Evolutionary conservation across 345 rosid genomes (phyloP), one percentile per base, ranked within the genome.

Genomic region (Euphorbia peplus): DNA sequence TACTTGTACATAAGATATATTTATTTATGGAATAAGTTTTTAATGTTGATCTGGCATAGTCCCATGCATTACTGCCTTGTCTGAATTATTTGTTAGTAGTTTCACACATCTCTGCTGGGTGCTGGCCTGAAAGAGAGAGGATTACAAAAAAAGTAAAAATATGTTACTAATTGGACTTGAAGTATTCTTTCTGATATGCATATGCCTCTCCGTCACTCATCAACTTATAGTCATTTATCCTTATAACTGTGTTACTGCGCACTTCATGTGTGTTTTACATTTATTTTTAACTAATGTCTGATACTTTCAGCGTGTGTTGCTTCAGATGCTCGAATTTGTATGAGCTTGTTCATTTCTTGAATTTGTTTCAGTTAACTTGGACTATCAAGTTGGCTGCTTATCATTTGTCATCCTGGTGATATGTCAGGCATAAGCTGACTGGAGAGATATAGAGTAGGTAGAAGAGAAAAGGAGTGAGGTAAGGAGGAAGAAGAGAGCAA

Each of bases 321-420:
- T 37, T 61, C 35, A 22, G 14, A 55, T 24, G 8, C 16, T 3
- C 37, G 41, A 32, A 18, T 58, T 29, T n/a, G 41, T 19, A 28
- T 58, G n/a, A 32, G 44, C 63, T 30, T 18, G n/a, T 2, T 32
- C 9, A 3, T n/a, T n/a, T n/a, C n/a, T n/a, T n/a, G n/a, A 55
- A 3, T 55, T 22, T 55, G 60, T 55, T 19, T 25, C 26, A 32
- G 10, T 55, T 25, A 8, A 55, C 60, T 24, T 25, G 28, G 29
- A 25, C 60, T 15, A 14, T 58, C 39, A 64, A 60, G 25, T 74
- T 64, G 13, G 22, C n/a, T 32, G 10, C 13, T 16, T 2, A 26
- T 71, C 47, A 14, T 63, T 71, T 46, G 48, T 51, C 48, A 64
- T 58, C 57, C 14, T 64, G 2, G n/a, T 47, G 29, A 11, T n/a